phyloP scores from a whole-genome alignment of 345 rosid genomes.

The Citrus cavaleriei region DNA sequence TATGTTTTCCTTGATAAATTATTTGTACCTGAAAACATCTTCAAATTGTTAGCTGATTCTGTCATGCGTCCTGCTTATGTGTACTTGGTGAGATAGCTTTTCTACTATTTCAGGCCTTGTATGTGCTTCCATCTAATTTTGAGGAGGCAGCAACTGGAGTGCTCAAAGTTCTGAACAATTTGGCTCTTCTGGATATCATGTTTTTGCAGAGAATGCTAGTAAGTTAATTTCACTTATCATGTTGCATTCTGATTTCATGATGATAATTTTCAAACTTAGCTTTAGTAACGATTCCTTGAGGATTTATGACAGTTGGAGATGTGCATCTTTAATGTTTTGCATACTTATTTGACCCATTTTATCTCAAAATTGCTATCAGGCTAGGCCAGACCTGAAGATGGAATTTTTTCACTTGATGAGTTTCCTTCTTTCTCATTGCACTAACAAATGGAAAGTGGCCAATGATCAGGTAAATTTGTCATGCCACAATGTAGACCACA shows the following conservation, averaged over 20 bases:
- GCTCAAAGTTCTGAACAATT: slow-evolving; percentile 66
- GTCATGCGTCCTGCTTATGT: background rate
- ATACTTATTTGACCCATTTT: background rate
- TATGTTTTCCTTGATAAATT: background rate
- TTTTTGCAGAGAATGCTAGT: slow-evolving; percentile 70
- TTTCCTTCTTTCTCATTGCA: slow-evolving; percentile 76
- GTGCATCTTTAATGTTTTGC: background rate
- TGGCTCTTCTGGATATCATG: slow-evolving; percentile 58
- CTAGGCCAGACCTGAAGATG: slow-evolving; percentile 72
- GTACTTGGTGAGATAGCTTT: background rate
- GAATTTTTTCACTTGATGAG: slow-evolving; percentile 77
- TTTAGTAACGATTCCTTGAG: background rate
- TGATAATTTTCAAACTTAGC: slow-evolving; percentile 2
- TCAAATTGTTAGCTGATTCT: background rate
- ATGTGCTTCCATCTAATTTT: slow-evolving; percentile 66
- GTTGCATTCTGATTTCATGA: background rate
- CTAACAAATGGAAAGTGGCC: slow-evolving; percentile 63
- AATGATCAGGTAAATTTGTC: slow-evolving; percentile 50
- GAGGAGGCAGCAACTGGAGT: slow-evolving; percentile 80
- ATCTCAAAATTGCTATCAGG: slow-evolving; percentile 33
- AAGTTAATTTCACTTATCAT: slow-evolving; percentile 20
- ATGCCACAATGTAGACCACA: background rate
- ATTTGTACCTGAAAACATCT: background rate
- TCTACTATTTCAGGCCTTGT: slow-evolving; percentile 44
- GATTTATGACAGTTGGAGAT: background rate